A percentile compares a stretch with the other conserved stretches of the same genome.
These are phyloP conservation scores for Annulohypoxylon stygium DNA, from an alignment of 495 filamentous ascomycete genomes.

Conservation along the genomic window DNA sequence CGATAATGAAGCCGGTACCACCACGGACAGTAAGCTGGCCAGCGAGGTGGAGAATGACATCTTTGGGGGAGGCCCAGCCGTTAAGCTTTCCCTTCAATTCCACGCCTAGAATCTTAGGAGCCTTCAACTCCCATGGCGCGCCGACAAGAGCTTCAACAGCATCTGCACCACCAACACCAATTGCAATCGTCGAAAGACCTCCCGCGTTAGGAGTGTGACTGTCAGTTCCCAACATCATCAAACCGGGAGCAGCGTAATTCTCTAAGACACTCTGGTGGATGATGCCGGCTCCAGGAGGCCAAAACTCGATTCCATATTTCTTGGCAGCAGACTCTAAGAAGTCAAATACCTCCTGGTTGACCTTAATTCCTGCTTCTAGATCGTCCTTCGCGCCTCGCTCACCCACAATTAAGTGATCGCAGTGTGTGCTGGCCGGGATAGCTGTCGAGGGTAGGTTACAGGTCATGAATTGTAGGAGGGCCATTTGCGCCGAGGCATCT, in stretches of 20 bases:
- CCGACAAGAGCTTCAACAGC: slow-evolving; percentile 97
- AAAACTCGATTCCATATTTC: slow-evolving; percentile 98
- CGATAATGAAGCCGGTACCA: slow-evolving; percentile 93
- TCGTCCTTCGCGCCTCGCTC: slow-evolving; percentile 89
- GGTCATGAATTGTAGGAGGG: slow-evolving; percentile 97
- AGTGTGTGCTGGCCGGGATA: slow-evolving; percentile 98
- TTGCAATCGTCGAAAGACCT: slow-evolving; percentile 92
- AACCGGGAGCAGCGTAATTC: slow-evolving; percentile 95
- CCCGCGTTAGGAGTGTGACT: slow-evolving; percentile 98
- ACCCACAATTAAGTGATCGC: slow-evolving; percentile 99
- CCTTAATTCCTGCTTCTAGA: slow-evolving; percentile 85
- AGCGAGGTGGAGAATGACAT: slow-evolving; percentile 90
- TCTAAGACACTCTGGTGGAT: slow-evolving; percentile 99
- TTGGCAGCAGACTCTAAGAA: slow-evolving; percentile 94
- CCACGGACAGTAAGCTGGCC: slow-evolving; percentile 93
- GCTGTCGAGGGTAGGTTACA: slow-evolving; percentile 90
- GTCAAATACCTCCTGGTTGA: slow-evolving; percentile 97
- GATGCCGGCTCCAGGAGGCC: slow-evolving; percentile 98
- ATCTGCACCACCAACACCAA: slow-evolving; percentile 97
- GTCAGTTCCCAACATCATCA: slow-evolving; percentile 99
- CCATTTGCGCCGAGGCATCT: slow-evolving; percentile 99
- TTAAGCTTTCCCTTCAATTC: slow-evolving; percentile 83
- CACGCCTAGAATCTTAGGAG: slow-evolving; percentile 89
- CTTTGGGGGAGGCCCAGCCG: slow-evolving; percentile 95
- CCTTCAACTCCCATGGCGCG: slow-evolving; percentile 97